phyloP scores from a whole-genome alignment of 73 alveolate species.

The Diophrys sp. region DNA sequence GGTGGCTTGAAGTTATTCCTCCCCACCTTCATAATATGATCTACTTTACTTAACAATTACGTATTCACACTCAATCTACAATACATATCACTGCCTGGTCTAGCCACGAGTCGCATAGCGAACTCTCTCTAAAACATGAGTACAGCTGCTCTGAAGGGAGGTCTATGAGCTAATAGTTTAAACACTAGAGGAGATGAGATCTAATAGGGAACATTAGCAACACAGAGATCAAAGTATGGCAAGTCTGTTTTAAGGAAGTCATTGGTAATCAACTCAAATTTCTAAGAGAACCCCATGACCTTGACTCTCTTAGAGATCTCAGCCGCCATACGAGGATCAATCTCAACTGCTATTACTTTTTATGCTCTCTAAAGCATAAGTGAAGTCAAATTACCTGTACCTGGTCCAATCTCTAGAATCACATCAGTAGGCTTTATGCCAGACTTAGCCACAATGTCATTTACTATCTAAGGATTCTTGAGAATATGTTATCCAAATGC shows the following conservation, averaged over 20 bases:
- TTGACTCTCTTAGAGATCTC: conserved; percentile 94
- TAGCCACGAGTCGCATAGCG: conserved; percentile 98
- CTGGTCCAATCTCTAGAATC: conserved; percentile 98
- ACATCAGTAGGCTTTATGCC: conserved; percentile 96
- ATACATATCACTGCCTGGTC: conserved; percentile 96
- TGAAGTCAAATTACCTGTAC: conserved; percentile 98
- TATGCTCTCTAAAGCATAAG: conserved; percentile 88
- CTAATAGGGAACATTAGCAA: conserved; percentile 97
- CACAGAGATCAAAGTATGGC: conserved; percentile 98
- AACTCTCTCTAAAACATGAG: conserved; percentile 97
- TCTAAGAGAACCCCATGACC: conserved; percentile 81
- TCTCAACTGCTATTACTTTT: conserved; percentile 95
- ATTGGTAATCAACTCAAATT: conserved; percentile 91
- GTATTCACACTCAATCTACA: conserved; percentile 97
- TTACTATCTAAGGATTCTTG: conserved; percentile 90
- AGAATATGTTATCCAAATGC: conserved; percentile 93
- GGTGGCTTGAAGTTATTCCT: conserved; percentile 98
- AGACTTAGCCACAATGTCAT: conserved; percentile 90
- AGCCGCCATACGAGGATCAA: conserved; percentile 98
- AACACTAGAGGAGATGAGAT: conserved; percentile 97
- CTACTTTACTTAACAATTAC: conserved; percentile 92
- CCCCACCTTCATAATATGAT: conserved; percentile 95
- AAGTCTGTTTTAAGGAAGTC: conserved; percentile 91
- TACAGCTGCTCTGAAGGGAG: conserved; percentile 96
- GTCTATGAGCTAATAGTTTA: conserved; percentile 94